Conservation (phyloP, 2,329 filamentous ascomycete genomes). For the Davidsoniella virescens region DNA sequence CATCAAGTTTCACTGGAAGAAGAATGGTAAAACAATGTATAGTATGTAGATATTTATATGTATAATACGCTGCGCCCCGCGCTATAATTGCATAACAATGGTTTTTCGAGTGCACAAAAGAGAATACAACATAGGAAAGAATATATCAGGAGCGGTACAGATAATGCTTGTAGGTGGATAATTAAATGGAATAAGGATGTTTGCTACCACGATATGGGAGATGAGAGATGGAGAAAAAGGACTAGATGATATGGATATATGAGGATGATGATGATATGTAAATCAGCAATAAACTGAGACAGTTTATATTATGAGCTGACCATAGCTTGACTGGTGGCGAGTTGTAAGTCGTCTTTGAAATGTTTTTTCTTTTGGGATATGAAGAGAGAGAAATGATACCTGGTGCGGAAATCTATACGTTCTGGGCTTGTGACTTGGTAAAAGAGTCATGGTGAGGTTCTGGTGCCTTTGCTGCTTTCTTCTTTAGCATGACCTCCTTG, state of each 20-base stretch:
- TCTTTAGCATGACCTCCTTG: slow-evolving; percentile 53
- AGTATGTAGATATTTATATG: no score
- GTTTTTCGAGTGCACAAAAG: neutral
- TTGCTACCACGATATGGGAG: neutral
- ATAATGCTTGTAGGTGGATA: no score
- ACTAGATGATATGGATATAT: neutral
- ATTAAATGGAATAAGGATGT: neutral
- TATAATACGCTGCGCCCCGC: no score
- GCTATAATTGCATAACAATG: neutral
- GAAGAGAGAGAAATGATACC: no score
- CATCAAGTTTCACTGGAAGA: no score
- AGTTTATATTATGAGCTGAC: no score
- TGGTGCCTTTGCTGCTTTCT: slow-evolving; percentile 20
- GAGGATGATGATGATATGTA: neutral
- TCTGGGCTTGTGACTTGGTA: neutral
- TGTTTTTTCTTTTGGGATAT: no score
- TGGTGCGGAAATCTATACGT: neutral
- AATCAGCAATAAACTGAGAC: neutral
- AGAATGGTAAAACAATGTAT: no score
- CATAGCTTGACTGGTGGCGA: no score
- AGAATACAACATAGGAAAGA: slow-evolving; percentile 3
- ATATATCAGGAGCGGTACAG: neutral
- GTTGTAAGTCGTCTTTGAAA: no score
- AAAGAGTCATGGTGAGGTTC: neutral
- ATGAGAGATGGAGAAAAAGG: slow-evolving; percentile 3